Percentiles rank a stretch among this genome's conserved stretches.
phyloP scores from a whole-genome alignment of 2,329 filamentous ascomycete species.

The Fusarium guadeloupense region DNA sequence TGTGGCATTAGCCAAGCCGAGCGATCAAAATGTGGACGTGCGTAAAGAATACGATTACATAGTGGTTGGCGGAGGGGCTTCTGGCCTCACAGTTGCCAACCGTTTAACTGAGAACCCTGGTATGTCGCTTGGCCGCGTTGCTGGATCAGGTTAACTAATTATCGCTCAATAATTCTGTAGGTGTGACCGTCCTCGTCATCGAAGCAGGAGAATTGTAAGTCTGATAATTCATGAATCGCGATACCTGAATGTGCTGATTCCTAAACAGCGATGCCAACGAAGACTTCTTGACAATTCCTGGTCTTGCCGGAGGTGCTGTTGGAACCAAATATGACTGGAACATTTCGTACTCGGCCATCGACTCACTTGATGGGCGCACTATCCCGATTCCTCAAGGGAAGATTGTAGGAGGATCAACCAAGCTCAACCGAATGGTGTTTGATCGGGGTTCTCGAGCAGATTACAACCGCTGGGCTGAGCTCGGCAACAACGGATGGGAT shows the following conservation, averaged over 20 bases:
- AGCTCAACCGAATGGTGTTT: slow-evolving; percentile 53
- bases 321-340: slow-evolving; percentile 42
- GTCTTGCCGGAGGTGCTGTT: slow-evolving; percentile 35
- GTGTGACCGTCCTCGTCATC: slow-evolving; percentile 30
- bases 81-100: slow-evolving; percentile 25
- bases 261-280: slow-evolving; percentile 23
- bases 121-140: not conserved
- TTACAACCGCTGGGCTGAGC: slow-evolving; percentile 56
- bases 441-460: slow-evolving; percentile 51
- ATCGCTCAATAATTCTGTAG: slow-evolving; percentile 4
- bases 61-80: slow-evolving; percentile 21
- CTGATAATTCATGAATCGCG: fast-evolving
- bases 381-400: slow-evolving; percentile 39
- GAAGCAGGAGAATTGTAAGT: slow-evolving; percentile 39
- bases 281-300: slow-evolving; percentile 34
- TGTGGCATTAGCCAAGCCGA: not conserved
- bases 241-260: not conserved
- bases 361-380: slow-evolving; percentile 22
- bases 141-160: not conserved
- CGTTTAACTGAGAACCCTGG: slow-evolving; percentile 18
- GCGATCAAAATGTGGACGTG: not conserved
- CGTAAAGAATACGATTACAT: slow-evolving; percentile 21
- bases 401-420: slow-evolving; percentile 54
- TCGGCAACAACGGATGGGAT: slow-evolving; percentile 57
- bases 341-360: slow-evolving; percentile 17